Conservation (phyloP, 345 rosid species). For the Citrus reticulata region DNA sequence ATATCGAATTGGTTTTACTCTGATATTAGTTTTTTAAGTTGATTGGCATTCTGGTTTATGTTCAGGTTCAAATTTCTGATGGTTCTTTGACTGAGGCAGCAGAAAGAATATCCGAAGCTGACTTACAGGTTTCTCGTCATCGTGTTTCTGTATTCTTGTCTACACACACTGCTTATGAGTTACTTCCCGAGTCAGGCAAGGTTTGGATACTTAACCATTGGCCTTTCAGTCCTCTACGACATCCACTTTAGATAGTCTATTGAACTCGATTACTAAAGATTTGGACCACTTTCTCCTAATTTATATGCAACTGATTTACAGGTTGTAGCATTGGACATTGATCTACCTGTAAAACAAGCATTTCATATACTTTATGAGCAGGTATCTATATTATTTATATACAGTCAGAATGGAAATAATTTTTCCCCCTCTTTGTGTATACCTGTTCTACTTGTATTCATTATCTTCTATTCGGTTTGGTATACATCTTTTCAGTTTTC, state of each 20-base stretch:
- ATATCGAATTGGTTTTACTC: not conserved
- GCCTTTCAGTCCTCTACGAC: not conserved
- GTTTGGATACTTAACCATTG: conserved; percentile 41
- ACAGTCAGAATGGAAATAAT: not conserved
- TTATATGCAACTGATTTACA: conserved; percentile 22
- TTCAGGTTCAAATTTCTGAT: conserved; percentile 41
- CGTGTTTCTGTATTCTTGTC: conserved; percentile 52
- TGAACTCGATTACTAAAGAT: not conserved
- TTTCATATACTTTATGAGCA: conserved; percentile 54
- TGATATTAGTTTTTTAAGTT: not conserved
- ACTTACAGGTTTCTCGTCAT: conserved; percentile 38
- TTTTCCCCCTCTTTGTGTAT: not conserved
- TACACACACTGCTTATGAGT: conserved; percentile 59
- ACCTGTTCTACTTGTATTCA: not conserved
- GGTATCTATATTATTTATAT: conserved; percentile 30
- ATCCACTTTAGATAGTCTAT: not conserved
- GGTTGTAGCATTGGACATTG: conserved; percentile 57
- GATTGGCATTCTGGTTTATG: conserved; percentile 3
- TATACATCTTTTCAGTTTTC: not conserved
- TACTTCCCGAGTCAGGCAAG: conserved; percentile 88
- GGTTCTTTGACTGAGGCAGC: conserved; percentile 27
- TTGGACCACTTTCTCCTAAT: conserved; percentile 18
- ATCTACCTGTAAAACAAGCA: conserved; percentile 59
- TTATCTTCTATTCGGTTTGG: not conserved
- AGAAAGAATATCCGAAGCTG: conserved; percentile 36